Conservation (phyloP, 257 asterid genomes). For the Capsicum rhomboideum region DNA sequence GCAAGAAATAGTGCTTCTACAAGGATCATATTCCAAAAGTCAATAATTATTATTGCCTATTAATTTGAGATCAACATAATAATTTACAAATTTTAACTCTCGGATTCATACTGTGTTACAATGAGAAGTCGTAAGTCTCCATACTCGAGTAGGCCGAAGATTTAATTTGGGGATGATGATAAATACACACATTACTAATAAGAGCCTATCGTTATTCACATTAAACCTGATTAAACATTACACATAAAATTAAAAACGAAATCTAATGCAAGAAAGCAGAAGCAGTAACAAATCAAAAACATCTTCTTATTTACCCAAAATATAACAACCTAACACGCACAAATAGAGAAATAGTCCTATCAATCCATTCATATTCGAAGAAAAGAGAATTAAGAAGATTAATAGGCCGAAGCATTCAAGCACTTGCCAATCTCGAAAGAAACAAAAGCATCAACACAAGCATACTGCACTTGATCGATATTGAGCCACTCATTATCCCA, state of each 20-base stretch:
- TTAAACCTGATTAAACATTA: not conserved
- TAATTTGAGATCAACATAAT: no score
- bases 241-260: no score
- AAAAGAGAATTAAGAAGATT: not conserved
- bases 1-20: no score
- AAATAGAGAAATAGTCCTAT: not conserved
- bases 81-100: no score
- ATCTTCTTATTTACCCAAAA: no score
- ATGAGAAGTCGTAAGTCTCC: not conserved
- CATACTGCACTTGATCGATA: slow-evolving; percentile 12
- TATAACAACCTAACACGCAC: not conserved
- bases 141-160: no score
- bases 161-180: no score
- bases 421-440: slow-evolving; percentile 14
- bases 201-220: not conserved
- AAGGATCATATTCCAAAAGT: no score
- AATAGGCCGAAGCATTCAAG: slow-evolving; percentile 2
- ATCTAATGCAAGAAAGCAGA: not conserved
- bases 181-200: not conserved
- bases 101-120: not conserved
- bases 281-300: not conserved
- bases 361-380: not conserved
- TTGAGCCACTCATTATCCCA: slow-evolving; percentile 20
- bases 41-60: no score
- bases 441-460: slow-evolving; percentile 27